phyloP scores from a whole-genome alignment of 106 monocot species.

The Dendrobium nobile region DNA sequence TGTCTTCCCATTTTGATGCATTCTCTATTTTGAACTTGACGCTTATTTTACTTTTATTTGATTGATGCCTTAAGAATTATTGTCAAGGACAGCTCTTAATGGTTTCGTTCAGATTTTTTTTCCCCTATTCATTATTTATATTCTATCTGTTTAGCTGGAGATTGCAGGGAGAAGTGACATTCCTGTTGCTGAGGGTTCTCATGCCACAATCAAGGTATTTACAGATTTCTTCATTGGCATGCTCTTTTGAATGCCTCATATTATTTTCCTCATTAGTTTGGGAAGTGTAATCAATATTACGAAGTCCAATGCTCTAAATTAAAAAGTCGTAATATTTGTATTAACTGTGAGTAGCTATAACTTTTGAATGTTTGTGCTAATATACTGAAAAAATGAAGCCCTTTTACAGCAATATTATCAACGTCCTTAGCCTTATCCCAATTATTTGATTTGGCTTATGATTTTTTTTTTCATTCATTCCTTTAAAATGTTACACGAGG shows the following conservation, averaged over 20 bases:
- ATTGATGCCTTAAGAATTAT: background rate
- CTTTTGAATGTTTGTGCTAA: too few species aligned
- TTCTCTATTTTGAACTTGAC: background rate
- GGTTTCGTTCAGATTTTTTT: background rate
- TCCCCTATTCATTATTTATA: background rate
- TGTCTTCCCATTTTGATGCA: background rate
- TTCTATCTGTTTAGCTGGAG: conserved; percentile 54
- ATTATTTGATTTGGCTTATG: background rate
- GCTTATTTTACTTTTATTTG: background rate
- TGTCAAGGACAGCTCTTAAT: background rate
- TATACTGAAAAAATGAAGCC: background rate
- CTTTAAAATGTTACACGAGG: background rate
- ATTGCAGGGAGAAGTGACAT: conserved; percentile 79
- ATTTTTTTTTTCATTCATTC: background rate
- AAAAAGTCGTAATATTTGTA: background rate
- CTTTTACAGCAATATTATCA: background rate
- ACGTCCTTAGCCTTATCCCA: background rate
- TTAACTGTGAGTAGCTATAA: background rate
- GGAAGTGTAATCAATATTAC: background rate
- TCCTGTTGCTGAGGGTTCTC: conserved; percentile 96
- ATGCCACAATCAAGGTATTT: conserved; percentile 74
- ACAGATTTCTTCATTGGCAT: conserved; percentile 6
- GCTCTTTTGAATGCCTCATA: background rate
- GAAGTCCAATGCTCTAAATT: background rate
- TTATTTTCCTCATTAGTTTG: conserved; percentile 5